Evolutionary conservation across 805 yeast species (phyloP).

Genomic region (Candida caryicola): DNA sequence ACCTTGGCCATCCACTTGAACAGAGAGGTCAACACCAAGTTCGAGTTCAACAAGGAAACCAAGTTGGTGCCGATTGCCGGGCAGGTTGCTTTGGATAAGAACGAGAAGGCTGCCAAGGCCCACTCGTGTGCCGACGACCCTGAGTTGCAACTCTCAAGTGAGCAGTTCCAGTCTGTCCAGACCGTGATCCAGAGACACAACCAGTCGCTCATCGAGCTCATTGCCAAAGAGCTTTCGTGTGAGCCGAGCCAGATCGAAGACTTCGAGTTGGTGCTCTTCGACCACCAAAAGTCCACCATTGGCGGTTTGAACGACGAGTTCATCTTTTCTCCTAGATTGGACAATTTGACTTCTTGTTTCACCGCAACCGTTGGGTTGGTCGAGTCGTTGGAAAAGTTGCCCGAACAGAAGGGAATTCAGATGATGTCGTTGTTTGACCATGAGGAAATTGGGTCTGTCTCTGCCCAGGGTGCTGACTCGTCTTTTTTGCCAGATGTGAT

Average conservation of each 20-base stretch:
- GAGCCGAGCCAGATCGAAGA: constrained; percentile 67
- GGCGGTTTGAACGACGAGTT: constrained; percentile 93
- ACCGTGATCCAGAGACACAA: constrained; percentile 74
- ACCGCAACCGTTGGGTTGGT: constrained; percentile 73
- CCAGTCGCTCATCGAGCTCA: constrained; percentile 59
- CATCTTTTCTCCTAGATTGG: constrained; percentile 86
- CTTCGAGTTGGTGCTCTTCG: constrained; percentile 83
- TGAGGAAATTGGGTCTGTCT: constrained; percentile 90
- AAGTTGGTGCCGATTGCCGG: constrained; percentile 88
- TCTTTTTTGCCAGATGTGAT: constrained; percentile 80
- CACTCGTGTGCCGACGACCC: constrained; percentile 51
- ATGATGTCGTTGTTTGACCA: constrained; percentile 87
- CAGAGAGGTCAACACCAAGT: constrained; percentile 69
- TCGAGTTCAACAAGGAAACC: constrained; percentile 86
- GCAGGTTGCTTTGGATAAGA: constrained; percentile 26
- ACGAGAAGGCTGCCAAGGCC: constrained; percentile 15
- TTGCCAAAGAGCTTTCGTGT: constrained; percentile 64
- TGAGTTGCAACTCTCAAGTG: constrained; percentile 44
- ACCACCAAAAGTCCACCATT: constrained; percentile 74
- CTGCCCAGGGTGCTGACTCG: constrained; percentile 97
- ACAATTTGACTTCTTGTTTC: constrained; percentile 85
- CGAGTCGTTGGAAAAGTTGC: constrained; percentile 45
- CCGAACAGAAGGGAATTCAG: constrained; percentile 56
- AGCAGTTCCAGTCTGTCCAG: constrained; percentile 63
- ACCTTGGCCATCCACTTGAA: constrained; percentile 91